phyloP scores from a whole-genome alignment of 192 early-diverging fungal genomes.

The Entomortierella parvispora region DNA sequence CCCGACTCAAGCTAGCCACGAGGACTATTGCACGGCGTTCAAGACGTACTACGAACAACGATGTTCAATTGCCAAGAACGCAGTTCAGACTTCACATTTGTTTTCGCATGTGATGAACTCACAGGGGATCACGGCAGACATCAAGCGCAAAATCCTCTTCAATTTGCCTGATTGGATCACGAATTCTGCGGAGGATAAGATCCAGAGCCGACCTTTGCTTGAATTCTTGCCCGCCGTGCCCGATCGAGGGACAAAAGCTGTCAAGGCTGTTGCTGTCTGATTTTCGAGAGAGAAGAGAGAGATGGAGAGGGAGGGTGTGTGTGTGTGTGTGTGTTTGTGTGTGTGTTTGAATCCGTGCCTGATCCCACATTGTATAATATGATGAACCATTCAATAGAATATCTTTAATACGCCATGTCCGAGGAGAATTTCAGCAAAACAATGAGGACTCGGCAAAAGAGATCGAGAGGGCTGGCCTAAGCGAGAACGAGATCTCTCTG shows the following conservation, averaged over 20 bases:
- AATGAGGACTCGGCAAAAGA: too few species aligned
- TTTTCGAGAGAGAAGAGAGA: too few species aligned
- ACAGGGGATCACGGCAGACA: conserved; percentile 26
- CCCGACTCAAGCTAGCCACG: conserved; percentile 4
- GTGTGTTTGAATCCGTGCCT: too few species aligned
- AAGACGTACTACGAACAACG: conserved; percentile 13
- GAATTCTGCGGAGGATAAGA: conserved; percentile 11
- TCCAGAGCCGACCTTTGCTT: conserved; percentile 30
- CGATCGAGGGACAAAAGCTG: conserved; percentile 22
- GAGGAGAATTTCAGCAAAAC: too few species aligned
- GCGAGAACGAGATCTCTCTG: too few species aligned
- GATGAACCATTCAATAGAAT: too few species aligned
- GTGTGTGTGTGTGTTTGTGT: too few species aligned
- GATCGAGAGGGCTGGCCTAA: too few species aligned
- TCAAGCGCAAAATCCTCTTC: conserved; percentile 38
- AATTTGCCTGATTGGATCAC: conserved; percentile 25
- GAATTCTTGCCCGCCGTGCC: conserved; percentile 27
- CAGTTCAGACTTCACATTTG: conserved; percentile 7
- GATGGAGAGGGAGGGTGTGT: too few species aligned
- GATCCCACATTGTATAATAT: too few species aligned
- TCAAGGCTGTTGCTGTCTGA: background rate
- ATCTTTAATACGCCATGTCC: too few species aligned
- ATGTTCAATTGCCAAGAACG: conserved; percentile 16
- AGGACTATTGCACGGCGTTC: conserved; percentile 18
- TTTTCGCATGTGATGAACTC: conserved; percentile 42